These are phyloP conservation scores for Diplotaxis tenuifolia DNA, from an alignment of 345 rosid genomes.

Conservation along the genomic window DNA sequence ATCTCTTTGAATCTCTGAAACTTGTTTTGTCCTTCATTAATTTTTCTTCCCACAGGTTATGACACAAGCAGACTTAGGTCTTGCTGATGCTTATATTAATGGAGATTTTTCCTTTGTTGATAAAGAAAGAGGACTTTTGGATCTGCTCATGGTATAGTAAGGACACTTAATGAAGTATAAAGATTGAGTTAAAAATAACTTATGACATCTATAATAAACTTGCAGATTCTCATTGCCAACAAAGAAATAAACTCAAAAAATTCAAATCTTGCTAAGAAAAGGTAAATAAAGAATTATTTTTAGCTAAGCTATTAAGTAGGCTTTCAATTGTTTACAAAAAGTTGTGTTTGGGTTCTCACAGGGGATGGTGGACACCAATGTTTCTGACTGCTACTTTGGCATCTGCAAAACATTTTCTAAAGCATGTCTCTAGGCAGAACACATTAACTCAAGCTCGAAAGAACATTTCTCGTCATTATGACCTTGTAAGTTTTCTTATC, in stretches of 20 bases:
- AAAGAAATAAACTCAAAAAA: slow-evolving; percentile 42
- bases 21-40: too few relatives aligned
- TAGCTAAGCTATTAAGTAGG: neutral
- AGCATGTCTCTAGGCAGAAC: slow-evolving; percentile 57
- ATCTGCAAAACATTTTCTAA: slow-evolving; percentile 62
- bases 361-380: slow-evolving; percentile 94
- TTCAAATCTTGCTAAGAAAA: slow-evolving; percentile 48
- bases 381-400: slow-evolving; percentile 57
- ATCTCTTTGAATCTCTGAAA: too few relatives aligned
- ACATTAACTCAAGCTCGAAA: slow-evolving; percentile 74
- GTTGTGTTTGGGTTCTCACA: slow-evolving; percentile 4
- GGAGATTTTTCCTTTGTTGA: slow-evolving; percentile 76
- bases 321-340: neutral
- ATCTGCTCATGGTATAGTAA: slow-evolving; percentile 68
- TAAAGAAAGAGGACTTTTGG: slow-evolving; percentile 67
- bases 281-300: slow-evolving; percentile 31
- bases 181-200: neutral
- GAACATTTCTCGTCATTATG: slow-evolving; percentile 41
- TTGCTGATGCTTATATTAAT: slow-evolving; percentile 79
- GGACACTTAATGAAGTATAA: neutral
- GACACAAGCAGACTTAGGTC: too few relatives aligned
- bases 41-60: slow-evolving; percentile 47
- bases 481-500: slow-evolving; percentile 50
- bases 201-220: neutral
- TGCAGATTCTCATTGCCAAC: slow-evolving; percentile 47